A percentile compares a stretch with the other conserved stretches of the same genome.
phyloP scores from a whole-genome alignment of 441 rosid genomes.

The Erysimum pusillum region DNA sequence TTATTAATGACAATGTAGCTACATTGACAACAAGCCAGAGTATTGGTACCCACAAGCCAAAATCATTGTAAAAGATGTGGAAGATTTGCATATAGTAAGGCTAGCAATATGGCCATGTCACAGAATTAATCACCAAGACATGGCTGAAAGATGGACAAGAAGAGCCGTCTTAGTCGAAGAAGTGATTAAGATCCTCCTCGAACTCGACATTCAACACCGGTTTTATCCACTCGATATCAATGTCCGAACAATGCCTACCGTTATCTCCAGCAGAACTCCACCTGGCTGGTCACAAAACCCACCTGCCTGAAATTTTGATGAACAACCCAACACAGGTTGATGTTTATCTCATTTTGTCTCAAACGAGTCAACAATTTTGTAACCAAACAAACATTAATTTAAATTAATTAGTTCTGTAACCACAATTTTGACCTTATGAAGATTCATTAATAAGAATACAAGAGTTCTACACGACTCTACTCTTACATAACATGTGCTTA shows the following conservation, averaged over 20 bases:
- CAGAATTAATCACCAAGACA: conserved; percentile 76
- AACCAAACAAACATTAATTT: conserved; percentile 33
- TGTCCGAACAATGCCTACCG: conserved; percentile 57
- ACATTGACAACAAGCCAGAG: conserved; percentile 70
- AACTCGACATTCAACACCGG: conserved; percentile 74
- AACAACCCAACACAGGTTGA: background rate
- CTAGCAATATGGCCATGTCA: conserved; percentile 71
- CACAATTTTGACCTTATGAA: conserved; percentile 31
- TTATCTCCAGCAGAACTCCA: conserved; percentile 51
- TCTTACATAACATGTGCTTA: conserved; percentile 54
- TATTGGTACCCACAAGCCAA: conserved; percentile 70
- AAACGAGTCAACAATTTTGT: conserved; percentile 41
- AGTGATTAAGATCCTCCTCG: conserved; percentile 65
- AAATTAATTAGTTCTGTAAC: conserved; percentile 15
- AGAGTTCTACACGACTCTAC: conserved; percentile 52
- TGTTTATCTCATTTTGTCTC: background rate
- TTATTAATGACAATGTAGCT: conserved; percentile 43
- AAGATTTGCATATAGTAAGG: conserved; percentile 54
- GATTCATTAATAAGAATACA: conserved; percentile 12
- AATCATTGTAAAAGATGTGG: conserved; percentile 61
- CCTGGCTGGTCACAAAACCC: conserved; percentile 50
- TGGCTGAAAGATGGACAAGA: conserved; percentile 65
- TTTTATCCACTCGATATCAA: conserved; percentile 76
- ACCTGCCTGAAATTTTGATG: conserved; percentile 29
- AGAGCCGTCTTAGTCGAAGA: conserved; percentile 73